These are phyloP conservation scores for Hanseniaspora uvarum DNA, from an alignment of 1,139 yeast genomes.

Conservation along the genomic window DNA sequence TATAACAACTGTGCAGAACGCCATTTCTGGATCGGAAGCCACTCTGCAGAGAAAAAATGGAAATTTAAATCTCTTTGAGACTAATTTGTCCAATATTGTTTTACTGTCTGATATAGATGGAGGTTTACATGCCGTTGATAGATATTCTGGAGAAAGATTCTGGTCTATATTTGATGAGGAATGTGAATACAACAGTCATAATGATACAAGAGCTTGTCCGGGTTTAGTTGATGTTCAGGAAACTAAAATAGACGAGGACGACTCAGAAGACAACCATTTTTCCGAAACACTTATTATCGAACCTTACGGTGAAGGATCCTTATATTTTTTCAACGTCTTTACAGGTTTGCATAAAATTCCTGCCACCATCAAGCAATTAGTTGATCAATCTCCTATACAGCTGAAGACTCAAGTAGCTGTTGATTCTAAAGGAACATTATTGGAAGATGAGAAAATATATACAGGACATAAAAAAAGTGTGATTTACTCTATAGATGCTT, in stretches of 20 bases:
- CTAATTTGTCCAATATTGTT: conserved; percentile 44
- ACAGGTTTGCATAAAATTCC: conserved; percentile 74
- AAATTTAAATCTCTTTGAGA: conserved; percentile 23
- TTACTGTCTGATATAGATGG: conserved; percentile 84
- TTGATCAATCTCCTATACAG: conserved; percentile 73
- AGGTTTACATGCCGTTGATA: conserved; percentile 66
- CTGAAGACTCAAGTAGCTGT: conserved; percentile 35
- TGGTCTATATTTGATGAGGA: conserved; percentile 59
- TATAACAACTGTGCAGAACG: background rate
- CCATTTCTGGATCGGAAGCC: conserved; percentile 15
- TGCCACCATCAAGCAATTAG: conserved; percentile 66
- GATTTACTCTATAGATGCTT: conserved; percentile 61
- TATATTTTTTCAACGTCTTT: conserved; percentile 75
- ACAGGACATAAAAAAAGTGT: conserved; percentile 78
- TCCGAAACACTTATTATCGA: conserved; percentile 64
- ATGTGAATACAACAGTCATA: conserved; percentile 22
- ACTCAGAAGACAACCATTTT: conserved; percentile 16
- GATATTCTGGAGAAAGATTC: conserved; percentile 62
- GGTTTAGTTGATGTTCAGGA: conserved; percentile 26
- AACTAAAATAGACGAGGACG: conserved; percentile 22
- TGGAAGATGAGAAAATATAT: conserved; percentile 77
- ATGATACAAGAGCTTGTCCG: conserved; percentile 25
- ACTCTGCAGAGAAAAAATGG: conserved; percentile 14
- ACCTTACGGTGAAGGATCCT: conserved; percentile 74
- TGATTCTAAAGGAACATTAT: conserved; percentile 29